Percentiles rank a stretch among this genome's conserved stretches.
These are phyloP conservation scores for Colletotrichum tropicicola DNA, from an alignment of 2,329 filamentous ascomycete species.

Conservation along the genomic window DNA sequence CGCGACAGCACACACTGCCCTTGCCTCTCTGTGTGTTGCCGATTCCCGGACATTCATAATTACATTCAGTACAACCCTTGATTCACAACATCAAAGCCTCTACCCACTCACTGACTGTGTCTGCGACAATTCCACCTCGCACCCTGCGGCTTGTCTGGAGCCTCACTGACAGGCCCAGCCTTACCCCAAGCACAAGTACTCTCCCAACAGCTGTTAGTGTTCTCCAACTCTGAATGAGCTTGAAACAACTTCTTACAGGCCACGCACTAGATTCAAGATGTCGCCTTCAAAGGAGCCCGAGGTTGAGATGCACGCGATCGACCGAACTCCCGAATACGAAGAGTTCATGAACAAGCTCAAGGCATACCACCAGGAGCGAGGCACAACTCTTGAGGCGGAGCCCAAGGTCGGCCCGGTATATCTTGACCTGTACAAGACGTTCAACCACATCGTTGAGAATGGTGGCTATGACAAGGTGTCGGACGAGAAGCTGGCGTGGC, in stretches of 20 bases:
- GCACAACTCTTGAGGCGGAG: constrained; percentile 80
- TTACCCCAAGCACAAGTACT: not conserved
- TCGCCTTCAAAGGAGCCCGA: constrained; percentile 36
- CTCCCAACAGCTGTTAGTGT: not conserved
- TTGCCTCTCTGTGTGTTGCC: not conserved
- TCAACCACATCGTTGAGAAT: constrained; percentile 77
- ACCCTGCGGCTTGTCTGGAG: not conserved
- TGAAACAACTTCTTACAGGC: no score
- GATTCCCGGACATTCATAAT: not conserved
- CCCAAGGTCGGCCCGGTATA: constrained; percentile 82
- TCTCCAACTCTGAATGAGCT: no score
- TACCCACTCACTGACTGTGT: no score
- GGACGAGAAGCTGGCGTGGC: constrained; percentile 87
- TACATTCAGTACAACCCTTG: not conserved
- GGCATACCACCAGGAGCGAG: constrained; percentile 80
- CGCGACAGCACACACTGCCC: constrained; percentile 14
- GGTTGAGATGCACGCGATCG: constrained; percentile 55
- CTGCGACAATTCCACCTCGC: not conserved
- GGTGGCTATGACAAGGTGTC: constrained; percentile 90
- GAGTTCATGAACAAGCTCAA: constrained; percentile 80
- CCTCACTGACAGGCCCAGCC: not conserved
- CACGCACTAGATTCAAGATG: not conserved
- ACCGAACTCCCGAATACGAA: constrained; percentile 75
- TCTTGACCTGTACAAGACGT: constrained; percentile 81
- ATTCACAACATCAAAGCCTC: no score